Base-by-base conservation (phyloP, 805 yeast species). In the Brettanomyces anomalus region DNA sequence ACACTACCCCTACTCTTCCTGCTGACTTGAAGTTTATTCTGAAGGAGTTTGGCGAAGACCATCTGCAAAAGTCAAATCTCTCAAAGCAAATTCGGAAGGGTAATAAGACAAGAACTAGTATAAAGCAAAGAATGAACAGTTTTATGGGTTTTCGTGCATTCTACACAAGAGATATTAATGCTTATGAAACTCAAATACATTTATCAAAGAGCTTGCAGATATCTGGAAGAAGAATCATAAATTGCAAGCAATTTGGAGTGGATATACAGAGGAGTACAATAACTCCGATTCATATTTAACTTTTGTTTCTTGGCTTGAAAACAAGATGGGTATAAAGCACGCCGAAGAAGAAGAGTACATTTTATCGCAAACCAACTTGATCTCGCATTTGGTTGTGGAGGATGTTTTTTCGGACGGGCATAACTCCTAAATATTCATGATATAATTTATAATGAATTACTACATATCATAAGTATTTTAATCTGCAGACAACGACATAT, bases 221-320 rank as follows among this genome's bases (percentile, higher is more conserved):
- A 26, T 60, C 20, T 65, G 69, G 69, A 44, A 42, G 8, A 18
- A 32, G 1, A 64, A 64, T 15, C 44, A 44, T 4, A 43, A 53
- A 13, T 14, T 44, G 16, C 58, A 62, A 42, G 42, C 43, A 3
- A 40, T 55, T 0, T 65, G 69, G 69, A 43, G 51, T 19, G 46
- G 64, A 33, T 63, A 55, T 46, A 61, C 65, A 3, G 48, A 46
- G 14, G 61, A 60, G 33, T 65, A 61, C 40, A 60, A 60, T 33
- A 45, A 32, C 17, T 43, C 49, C 2, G 24, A 36, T 7, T 26
- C 46, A 11, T 17, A 18, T 2, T 28, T 33, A 6, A 28, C 52
- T 1, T 50, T 56, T 42, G 45, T 33, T 7, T 36, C 19, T 2
- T 55, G 58, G 61, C 47, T 53, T 17, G 40, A 49, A 24, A 11